Evolutionary conservation across 176 grass and related monocot species (phyloP).

Genomic region (Poa annua): DNA sequence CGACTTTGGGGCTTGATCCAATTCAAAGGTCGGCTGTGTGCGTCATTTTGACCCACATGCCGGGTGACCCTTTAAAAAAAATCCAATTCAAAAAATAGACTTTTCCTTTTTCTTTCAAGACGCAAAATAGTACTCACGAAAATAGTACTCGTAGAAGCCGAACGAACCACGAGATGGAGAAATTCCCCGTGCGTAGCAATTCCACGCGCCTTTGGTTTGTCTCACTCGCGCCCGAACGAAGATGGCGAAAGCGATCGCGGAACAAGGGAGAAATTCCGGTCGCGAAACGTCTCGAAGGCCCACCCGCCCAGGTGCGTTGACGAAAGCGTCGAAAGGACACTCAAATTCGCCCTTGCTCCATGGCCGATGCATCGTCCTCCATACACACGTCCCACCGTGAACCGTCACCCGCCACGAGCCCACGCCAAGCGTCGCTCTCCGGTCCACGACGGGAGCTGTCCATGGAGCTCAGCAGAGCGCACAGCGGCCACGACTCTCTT

Average conservation of each 20-base stretch:
- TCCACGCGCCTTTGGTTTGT: constrained; percentile 26
- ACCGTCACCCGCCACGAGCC: neutral
- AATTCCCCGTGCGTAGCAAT: constrained; percentile 17
- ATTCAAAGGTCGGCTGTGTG: too few relatives aligned
- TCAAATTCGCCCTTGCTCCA: neutral
- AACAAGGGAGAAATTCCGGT: constrained; percentile 6
- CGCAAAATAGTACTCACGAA: too few relatives aligned
- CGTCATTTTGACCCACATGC: too few relatives aligned
- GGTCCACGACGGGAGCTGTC: constrained; percentile 28
- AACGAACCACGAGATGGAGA: too few relatives aligned
- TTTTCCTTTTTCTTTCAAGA: too few relatives aligned
- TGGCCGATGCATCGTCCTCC: too few relatives aligned
- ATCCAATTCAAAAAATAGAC: too few relatives aligned
- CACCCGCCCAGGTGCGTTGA: constrained; percentile 6
- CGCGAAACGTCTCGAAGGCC: constrained; percentile 21
- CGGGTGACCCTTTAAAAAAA: too few relatives aligned
- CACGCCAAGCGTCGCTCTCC: accelerated
- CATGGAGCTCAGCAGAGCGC: neutral
- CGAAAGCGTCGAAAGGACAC: constrained; percentile 45
- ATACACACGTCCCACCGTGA: neutral
- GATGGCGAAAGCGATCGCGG: neutral
- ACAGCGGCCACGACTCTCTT: constrained; percentile 5
- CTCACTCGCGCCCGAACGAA: neutral
- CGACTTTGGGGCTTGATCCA: too few relatives aligned
- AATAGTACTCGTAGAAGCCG: too few relatives aligned